These are phyloP conservation scores for Prunus mira DNA, from an alignment of 306 rosid genomes.

Conservation along the genomic window DNA sequence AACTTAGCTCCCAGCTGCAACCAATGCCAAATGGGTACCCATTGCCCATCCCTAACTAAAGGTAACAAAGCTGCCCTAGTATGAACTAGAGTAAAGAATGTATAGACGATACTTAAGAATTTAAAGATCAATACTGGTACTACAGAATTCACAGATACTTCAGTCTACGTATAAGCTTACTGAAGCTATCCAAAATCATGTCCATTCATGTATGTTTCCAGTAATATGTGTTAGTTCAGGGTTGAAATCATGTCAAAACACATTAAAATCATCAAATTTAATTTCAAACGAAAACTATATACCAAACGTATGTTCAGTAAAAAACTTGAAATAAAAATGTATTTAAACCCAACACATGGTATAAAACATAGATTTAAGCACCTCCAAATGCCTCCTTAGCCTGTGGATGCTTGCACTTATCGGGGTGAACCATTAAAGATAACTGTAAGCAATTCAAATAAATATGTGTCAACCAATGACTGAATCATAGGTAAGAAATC, in stretches of 20 bases:
- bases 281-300: neutral
- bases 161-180: neutral
- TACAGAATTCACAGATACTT: neutral
- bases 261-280: neutral
- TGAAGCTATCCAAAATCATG: neutral
- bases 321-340: neutral
- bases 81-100: too few species aligned
- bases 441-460: conserved; percentile 41
- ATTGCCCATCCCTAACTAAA: too few species aligned
- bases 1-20: too few species aligned
- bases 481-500: neutral
- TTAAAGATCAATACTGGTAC: neutral
- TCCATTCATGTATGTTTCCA: neutral
- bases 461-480: conserved; percentile 7
- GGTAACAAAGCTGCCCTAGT: too few species aligned
- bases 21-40: too few species aligned
- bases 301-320: neutral
- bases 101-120: neutral
- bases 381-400: conserved; percentile 99
- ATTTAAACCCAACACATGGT: conserved; percentile 5
- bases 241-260: neutral
- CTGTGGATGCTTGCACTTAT: conserved; percentile 97
- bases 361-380: conserved; percentile 30
- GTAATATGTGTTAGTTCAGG: neutral
- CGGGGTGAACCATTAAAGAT: conserved; percentile 96